phyloP scores from a whole-genome alignment of 1,284 basidiomycete species.

The Heterobasidion parviporum region DNA sequence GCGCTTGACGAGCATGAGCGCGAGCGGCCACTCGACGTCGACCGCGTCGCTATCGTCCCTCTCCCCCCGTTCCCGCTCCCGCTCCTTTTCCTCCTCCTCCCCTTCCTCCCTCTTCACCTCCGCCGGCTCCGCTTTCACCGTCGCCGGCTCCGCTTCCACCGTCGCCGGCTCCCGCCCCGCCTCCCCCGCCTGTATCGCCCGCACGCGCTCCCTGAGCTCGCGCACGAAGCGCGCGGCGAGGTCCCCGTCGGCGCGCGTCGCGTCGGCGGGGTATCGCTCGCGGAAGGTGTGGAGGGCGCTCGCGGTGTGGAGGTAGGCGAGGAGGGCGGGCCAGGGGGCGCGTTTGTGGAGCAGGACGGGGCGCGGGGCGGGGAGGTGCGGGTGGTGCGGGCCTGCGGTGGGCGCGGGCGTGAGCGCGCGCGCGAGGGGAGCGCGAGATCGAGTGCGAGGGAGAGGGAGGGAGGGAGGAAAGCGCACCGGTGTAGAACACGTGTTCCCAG shows the following conservation, averaged over 20 bases:
- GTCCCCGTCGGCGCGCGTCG: conserved; percentile 40
- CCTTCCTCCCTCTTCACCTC: conserved; percentile 24
- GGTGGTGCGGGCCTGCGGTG: conserved; percentile 29
- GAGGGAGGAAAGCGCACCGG: conserved; percentile 26
- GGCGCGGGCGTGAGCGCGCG: no score
- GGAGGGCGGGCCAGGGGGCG: conserved; percentile 58
- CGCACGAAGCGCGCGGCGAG: conserved; percentile 58
- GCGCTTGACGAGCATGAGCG: conserved; percentile 45
- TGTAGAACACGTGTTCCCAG: conserved; percentile 47
- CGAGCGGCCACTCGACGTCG: conserved; percentile 68
- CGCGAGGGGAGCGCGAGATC: no score
- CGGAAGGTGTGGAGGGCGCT: conserved; percentile 69
- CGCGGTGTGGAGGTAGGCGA: conserved; percentile 66
- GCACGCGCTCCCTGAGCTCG: conserved; percentile 25
- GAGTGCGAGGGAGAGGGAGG: not conserved
- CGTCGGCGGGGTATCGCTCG: conserved; percentile 56
- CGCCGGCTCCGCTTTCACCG: no score
- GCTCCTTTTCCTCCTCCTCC: conserved; percentile 28
- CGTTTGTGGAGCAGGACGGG: conserved; percentile 52
- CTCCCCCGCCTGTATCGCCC: no score
- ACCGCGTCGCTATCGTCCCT: conserved; percentile 37
- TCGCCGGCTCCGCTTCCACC: no score
- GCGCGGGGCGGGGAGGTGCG: conserved; percentile 32
- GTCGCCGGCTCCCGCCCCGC: conserved; percentile 22
- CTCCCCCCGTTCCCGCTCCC: conserved; percentile 21